phyloP scores from a whole-genome alignment of 257 asterid genomes.

The Osmanthus fragrans region DNA sequence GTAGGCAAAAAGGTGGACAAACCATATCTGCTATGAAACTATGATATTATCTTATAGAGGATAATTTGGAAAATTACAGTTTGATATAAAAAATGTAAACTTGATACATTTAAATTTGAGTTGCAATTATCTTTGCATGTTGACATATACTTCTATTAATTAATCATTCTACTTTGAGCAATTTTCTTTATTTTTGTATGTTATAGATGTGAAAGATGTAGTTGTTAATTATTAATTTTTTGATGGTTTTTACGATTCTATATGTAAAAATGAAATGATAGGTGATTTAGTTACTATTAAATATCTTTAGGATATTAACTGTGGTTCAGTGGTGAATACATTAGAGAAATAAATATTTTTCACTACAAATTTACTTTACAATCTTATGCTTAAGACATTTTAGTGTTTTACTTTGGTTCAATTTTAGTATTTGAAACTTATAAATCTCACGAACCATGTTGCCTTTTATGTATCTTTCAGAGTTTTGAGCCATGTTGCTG shows the following conservation, averaged over 20 bases:
- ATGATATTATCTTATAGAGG: background rate
- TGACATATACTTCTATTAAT: background rate
- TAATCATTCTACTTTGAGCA: background rate
- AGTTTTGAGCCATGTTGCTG: background rate
- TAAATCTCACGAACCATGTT: background rate
- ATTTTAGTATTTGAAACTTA: background rate
- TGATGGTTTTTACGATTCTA: background rate
- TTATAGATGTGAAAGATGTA: background rate
- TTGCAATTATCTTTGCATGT: background rate
- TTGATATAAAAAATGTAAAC: background rate
- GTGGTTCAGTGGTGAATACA: background rate
- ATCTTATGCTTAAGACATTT: background rate
- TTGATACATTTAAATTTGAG: background rate
- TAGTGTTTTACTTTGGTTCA: background rate
- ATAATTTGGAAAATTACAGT: background rate
- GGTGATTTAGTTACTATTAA: background rate
- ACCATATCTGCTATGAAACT: background rate
- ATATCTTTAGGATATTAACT: background rate
- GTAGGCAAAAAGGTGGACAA: background rate
- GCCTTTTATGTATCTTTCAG: background rate
- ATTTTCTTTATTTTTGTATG: background rate
- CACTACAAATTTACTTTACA: background rate
- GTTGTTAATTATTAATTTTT: background rate
- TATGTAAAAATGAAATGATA: background rate
- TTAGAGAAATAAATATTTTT: background rate